Base-by-base conservation (phyloP, 805 yeast species). In the Huiozyma naganishii region DNA sequence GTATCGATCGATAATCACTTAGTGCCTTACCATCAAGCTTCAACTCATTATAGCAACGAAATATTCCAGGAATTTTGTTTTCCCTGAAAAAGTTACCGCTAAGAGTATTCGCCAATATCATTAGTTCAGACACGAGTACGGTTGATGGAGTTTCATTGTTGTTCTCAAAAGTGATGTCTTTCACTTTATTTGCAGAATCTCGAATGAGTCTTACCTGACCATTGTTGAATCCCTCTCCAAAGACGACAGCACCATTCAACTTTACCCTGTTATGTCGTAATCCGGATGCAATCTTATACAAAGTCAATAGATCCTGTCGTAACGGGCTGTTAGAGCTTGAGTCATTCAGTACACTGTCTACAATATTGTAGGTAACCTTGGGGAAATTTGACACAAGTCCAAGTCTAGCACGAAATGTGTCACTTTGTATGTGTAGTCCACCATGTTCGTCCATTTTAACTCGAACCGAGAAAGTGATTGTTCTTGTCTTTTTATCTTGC, bases 21-120 rank as follows among this genome's bases (percentile, higher is more conserved):
- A 41, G 32, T 1, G 69, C 66, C 7, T 52, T 42, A 2, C 57
- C 57, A 3, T 57, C 53, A 12, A 62, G 29, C 7, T 49, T 45
- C 54, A 66, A 56, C 12, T 59, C 50, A 41, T 58, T 57, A 46
- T 69, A 80, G 9, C 55, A 50, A 37, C 62, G 52, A 33, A 45
- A 61, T 1, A 83, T 65, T 8, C 79, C 76, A 2, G 81, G 78
- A 7, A 78, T 70, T 0, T 63, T 52, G 36, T 73, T 62, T 5
- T 58, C 49, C 2, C 49, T 37, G 11, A 80, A 73, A 51, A 68
- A 72, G 1, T 59, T 46, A 1, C 83, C 83, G 1, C 78, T 69
- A 3, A 80, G 62, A n/a, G 71, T 65, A 57, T 87, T 88, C 1
- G 92, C 87, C 38, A 76, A 64, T 27, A 89, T 73, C 98, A 90